Percentiles rank a stretch among this genome's conserved stretches.
These are phyloP conservation scores for Chalara sp. DNA, from an alignment of 2,329 filamentous ascomycete genomes.

Conservation along the genomic window DNA sequence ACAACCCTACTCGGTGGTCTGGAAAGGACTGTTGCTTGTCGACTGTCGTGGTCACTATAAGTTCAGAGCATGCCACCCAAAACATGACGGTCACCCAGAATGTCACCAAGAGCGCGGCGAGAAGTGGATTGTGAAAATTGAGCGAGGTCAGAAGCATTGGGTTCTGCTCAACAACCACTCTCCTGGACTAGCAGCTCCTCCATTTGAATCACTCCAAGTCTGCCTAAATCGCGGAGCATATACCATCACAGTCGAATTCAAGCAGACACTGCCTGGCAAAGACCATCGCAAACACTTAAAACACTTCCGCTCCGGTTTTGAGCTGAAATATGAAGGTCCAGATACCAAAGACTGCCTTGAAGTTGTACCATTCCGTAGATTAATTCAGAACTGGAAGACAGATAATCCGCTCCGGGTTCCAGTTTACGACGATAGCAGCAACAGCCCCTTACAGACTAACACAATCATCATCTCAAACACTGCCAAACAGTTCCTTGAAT, in stretches of 20 bases:
- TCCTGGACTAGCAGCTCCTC: background rate
- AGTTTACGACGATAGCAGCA: background rate
- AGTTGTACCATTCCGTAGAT: background rate
- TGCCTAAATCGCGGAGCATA: background rate
- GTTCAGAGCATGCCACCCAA: background rate
- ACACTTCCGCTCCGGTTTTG: background rate
- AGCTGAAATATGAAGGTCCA: background rate
- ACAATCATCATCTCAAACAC: background rate
- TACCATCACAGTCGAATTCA: background rate
- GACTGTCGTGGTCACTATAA: background rate
- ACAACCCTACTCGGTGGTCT: background rate
- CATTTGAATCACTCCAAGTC: background rate
- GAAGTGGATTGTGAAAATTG: background rate
- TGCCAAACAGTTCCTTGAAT: background rate
- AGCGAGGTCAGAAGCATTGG: background rate
- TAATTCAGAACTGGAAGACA: background rate
- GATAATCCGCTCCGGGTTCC: background rate
- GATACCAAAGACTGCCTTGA: background rate
- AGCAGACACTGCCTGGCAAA: background rate
- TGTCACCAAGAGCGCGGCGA: background rate
- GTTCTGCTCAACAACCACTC: background rate
- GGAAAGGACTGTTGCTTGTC: conserved; percentile 1
- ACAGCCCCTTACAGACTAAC: background rate
- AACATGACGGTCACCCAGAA: background rate
- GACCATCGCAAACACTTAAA: background rate